Conservation (phyloP, 768 basidiomycete genomes). For the Leccinum boreale region DNA sequence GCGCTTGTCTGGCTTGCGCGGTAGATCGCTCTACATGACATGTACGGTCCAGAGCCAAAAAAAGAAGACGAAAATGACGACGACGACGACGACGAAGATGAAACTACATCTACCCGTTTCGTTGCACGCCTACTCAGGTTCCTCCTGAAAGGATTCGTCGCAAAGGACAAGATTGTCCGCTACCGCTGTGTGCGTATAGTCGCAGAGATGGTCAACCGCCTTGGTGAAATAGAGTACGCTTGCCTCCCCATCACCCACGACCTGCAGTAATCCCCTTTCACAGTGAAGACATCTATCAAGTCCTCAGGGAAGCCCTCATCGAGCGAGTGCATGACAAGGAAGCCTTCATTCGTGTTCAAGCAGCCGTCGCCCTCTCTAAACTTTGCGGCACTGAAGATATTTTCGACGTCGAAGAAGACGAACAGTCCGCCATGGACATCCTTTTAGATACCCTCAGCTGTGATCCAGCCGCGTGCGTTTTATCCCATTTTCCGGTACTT, state of each 20-base stretch:
- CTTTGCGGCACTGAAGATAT: slow-evolving; percentile 69
- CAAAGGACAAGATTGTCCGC: slow-evolving; percentile 86
- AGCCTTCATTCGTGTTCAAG: slow-evolving; percentile 68
- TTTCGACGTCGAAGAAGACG: slow-evolving; percentile 48
- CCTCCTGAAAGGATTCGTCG: slow-evolving; percentile 71
- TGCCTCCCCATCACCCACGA: not conserved
- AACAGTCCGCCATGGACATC: slow-evolving; percentile 48
- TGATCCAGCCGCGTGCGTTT: slow-evolving; percentile 72
- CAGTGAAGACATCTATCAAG: slow-evolving; percentile 74
- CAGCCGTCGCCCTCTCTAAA: slow-evolving; percentile 74
- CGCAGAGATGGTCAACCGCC: slow-evolving; percentile 71
- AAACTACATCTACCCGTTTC: slow-evolving; percentile 69
- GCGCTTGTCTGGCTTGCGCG: slow-evolving; percentile 7
- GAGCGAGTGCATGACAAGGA: slow-evolving; percentile 83
- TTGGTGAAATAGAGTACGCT: slow-evolving; percentile 84
- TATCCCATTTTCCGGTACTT: not conserved
- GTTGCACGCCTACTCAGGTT: slow-evolving; percentile 63
- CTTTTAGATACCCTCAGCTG: slow-evolving; percentile 63
- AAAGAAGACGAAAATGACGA: slow-evolving; percentile 31
- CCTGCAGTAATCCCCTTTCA: not conserved
- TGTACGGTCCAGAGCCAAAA: slow-evolving; percentile 30
- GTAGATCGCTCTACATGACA: not conserved
- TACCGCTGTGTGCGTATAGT: slow-evolving; percentile 78
- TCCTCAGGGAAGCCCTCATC: slow-evolving; percentile 60
- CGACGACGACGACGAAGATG: slow-evolving; percentile 57